Percentiles rank a stretch among this genome's conserved stretches.
These are phyloP conservation scores for Amphicarpaea edgeworthii DNA, from an alignment of 306 rosid genomes.

Conservation along the genomic window DNA sequence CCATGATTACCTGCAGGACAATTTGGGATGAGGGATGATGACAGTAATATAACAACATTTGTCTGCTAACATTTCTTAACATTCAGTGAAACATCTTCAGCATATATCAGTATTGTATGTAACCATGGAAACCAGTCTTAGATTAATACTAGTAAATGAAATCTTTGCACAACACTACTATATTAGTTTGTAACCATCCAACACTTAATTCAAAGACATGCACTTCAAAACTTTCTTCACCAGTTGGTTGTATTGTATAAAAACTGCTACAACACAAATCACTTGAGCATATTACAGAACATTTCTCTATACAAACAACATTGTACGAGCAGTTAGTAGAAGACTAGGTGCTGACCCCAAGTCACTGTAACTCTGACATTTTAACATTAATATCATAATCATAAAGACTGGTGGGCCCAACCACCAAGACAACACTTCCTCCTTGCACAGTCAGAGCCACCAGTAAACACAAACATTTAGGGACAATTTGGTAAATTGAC, in stretches of 20 bases:
- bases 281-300: background rate
- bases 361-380: constrained; percentile 27
- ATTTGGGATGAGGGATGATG: no score
- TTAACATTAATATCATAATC: constrained; percentile 16
- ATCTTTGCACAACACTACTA: no score
- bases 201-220: background rate
- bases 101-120: no score
- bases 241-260: background rate
- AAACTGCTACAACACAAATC: constrained; percentile 12
- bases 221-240: background rate
- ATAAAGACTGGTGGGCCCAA: constrained; percentile 18
- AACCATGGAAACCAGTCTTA: no score
- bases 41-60: no score
- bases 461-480: constrained; percentile 3
- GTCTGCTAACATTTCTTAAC: no score
- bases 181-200: background rate
- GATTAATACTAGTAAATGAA: no score
- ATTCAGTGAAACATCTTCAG: no score
- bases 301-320: no score
- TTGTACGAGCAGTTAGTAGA: background rate
- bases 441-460: background rate
- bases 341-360: background rate
- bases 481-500: constrained; percentile 47
- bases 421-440: background rate
- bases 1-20: constrained; percentile 72